Conservation (phyloP, 2,329 filamentous ascomycete genomes). For the Colletotrichum viniferum region DNA sequence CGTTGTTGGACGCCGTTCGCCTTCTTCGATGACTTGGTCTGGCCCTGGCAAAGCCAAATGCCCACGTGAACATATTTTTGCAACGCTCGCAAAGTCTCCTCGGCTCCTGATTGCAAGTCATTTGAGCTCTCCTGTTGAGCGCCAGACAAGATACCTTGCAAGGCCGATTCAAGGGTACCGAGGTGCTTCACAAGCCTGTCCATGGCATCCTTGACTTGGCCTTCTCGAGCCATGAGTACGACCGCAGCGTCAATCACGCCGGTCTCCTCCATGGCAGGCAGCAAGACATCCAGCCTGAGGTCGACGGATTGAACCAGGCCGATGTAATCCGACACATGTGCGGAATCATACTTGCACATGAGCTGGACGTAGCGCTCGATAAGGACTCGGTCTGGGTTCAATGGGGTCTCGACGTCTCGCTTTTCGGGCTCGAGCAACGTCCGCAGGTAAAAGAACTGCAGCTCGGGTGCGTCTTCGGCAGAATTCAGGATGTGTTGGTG, state of each 20-base stretch:
- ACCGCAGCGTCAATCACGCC: conserved; percentile 94
- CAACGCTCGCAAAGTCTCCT: conserved; percentile 76
- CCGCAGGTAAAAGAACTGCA: conserved; percentile 78
- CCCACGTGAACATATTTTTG: conserved; percentile 93
- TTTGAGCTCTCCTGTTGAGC: conserved; percentile 57
- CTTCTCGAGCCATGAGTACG: conserved; percentile 86
- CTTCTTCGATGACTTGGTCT: conserved; percentile 67
- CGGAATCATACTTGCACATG: conserved; percentile 85
- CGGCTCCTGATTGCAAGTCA: conserved; percentile 65
- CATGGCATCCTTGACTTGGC: conserved; percentile 84
- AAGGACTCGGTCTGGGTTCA: conserved; percentile 58
- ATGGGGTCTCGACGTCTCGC: conserved; percentile 34
- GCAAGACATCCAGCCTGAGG: conserved; percentile 71
- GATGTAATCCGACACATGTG: conserved; percentile 86
- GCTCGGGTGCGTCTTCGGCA: conserved; percentile 62
- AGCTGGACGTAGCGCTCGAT: conserved; percentile 86
- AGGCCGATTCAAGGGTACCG: conserved; percentile 76
- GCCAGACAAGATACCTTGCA: conserved; percentile 74
- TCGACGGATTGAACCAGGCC: conserved; percentile 77
- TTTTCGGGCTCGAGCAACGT: conserved; percentile 69
- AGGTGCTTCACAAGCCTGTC: conserved; percentile 82
- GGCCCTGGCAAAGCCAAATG: conserved; percentile 92
- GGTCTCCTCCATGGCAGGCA: conserved; percentile 87
- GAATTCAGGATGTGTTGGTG: conserved; percentile 70
- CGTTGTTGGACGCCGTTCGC: conserved; percentile 50